Percentiles rank a stretch among this genome's conserved stretches.
phyloP scores from a whole-genome alignment of 2,329 filamentous ascomycete genomes.

The Albifimbria verrucaria region DNA sequence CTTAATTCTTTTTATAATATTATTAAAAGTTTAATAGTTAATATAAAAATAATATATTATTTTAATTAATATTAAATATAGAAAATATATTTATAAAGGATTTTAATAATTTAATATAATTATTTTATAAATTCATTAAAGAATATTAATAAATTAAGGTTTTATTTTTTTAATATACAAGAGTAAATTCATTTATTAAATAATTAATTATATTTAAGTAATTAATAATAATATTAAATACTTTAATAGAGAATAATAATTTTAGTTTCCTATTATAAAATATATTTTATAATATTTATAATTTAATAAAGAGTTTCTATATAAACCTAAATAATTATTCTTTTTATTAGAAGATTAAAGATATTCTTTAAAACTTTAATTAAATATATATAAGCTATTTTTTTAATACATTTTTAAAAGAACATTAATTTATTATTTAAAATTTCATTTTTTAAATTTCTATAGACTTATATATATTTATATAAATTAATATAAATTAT shows the following conservation, averaged over 20 bases:
- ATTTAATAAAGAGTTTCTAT: conserved; percentile 3
- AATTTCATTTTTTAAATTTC: neutral
- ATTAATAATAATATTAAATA: neutral
- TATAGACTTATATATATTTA: neutral
- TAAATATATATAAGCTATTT: neutral
- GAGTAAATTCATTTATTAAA: conserved; percentile 1
- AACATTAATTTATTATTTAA: neutral
- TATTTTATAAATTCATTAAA: conserved; percentile 1
- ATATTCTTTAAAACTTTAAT: conserved; percentile 2
- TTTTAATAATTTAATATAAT: neutral
- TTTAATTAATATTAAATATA: neutral
- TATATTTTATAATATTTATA: conserved; percentile 4
- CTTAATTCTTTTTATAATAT: no score
- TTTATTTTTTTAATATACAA: neutral
- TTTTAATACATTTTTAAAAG: no score
- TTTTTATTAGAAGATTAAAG: neutral
- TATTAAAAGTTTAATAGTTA: neutral
- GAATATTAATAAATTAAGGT: no score
- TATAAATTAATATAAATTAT: neutral
- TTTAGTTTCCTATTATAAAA: conserved; percentile 2
- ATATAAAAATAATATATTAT: neutral
- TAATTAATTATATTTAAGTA: conserved; percentile 1
- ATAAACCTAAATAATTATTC: neutral
- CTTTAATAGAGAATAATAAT: neutral
- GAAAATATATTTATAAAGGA: conserved; percentile 2